Conservation (phyloP, 2,329 filamentous ascomycete species). For the Macrophomina phaseolina region DNA sequence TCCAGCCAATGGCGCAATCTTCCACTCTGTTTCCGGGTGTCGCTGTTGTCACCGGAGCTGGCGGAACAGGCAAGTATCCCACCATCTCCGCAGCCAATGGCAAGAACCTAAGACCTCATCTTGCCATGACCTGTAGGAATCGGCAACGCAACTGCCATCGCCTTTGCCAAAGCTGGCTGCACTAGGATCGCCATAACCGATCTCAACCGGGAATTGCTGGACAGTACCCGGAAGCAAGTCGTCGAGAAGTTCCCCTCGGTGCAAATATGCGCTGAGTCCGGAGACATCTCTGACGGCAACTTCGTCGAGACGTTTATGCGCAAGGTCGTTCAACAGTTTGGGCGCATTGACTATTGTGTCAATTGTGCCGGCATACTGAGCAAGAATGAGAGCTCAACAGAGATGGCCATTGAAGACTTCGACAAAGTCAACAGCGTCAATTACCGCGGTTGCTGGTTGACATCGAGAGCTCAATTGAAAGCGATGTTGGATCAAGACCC, state of each 20-base stretch:
- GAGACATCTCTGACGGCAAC: slow-evolving; percentile 56
- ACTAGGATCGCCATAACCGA: slow-evolving; percentile 61
- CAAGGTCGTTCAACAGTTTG: slow-evolving; percentile 44
- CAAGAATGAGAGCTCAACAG: slow-evolving; percentile 49
- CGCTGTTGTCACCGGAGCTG: slow-evolving; percentile 43
- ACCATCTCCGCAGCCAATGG: background rate
- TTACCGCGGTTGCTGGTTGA: slow-evolving; percentile 64
- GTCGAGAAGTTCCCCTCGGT: slow-evolving; percentile 42
- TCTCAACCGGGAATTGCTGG: slow-evolving; percentile 50
- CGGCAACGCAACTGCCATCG: slow-evolving; percentile 59
- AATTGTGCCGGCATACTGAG: slow-evolving; percentile 62
- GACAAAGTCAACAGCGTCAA: slow-evolving; percentile 63
- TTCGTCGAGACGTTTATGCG: slow-evolving; percentile 50
- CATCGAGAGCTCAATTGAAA: slow-evolving; percentile 58
- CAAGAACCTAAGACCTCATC: background rate
- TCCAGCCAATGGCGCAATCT: background rate
- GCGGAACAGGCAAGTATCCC: slow-evolving; percentile 37
- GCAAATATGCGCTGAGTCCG: slow-evolving; percentile 44
- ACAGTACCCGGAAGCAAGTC: slow-evolving; percentile 44
- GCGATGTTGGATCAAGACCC: slow-evolving; percentile 59
- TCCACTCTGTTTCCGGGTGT: slow-evolving; percentile 35
- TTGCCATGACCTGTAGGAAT: slow-evolving; percentile 52
- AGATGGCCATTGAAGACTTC: slow-evolving; percentile 56
- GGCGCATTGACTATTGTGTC: slow-evolving; percentile 61
- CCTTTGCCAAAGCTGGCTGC: slow-evolving; percentile 59